Evolutionary conservation across 164 flowering plant species (phyloP), one percentile per base, ranked within the genome.

Genomic region (Piper betle): DNA sequence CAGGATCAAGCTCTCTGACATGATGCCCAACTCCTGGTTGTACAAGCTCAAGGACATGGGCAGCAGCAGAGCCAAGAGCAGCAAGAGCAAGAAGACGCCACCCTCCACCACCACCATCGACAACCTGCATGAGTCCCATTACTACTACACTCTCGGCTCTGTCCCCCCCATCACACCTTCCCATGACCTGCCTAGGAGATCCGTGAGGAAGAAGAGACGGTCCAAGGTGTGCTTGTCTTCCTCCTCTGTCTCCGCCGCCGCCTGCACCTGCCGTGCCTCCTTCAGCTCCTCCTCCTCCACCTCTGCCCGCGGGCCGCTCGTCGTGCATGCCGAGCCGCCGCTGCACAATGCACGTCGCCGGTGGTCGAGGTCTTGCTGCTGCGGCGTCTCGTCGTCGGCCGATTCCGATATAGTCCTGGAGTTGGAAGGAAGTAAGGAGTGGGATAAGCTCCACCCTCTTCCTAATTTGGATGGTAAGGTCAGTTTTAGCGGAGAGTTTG

Each of bases 1-100:
- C 74, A 87, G 66, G 78, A 85, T 90, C 63, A 84, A 62, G 54
- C 65, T 86, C 42, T 83, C 97, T 53, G 85, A 91, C 64, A 83
- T 87, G 85, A 77, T 91, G 39, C 93, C 96, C 38, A 87, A 83
- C 72, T 83, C 88, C 18, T 87, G 94, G 97, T 79, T 90, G 65
- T 80, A 85, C 92, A 85, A 80, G 78, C 88, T 90, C 72, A 83
- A 73, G 60, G 74, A 83, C 66, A 76, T 81, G 78, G 63, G 76
- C 72, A 76, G 65, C 43, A 52, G 60, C 73, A 64, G 55, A 73
- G 48, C 71, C 77, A 73, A 3, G 15, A 3, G 37, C 57, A 33
- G 33, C 57, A 55, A 33, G 33, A 18, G 57, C 39, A 77, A 68
- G 64, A 75, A 77, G 65, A 69, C 67, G 54, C 25, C 75, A 11